A percentile compares a stretch with the other conserved stretches of the same genome.
phyloP scores from a whole-genome alignment of 2,329 filamentous ascomycete species.

The Cercospora sesami region DNA sequence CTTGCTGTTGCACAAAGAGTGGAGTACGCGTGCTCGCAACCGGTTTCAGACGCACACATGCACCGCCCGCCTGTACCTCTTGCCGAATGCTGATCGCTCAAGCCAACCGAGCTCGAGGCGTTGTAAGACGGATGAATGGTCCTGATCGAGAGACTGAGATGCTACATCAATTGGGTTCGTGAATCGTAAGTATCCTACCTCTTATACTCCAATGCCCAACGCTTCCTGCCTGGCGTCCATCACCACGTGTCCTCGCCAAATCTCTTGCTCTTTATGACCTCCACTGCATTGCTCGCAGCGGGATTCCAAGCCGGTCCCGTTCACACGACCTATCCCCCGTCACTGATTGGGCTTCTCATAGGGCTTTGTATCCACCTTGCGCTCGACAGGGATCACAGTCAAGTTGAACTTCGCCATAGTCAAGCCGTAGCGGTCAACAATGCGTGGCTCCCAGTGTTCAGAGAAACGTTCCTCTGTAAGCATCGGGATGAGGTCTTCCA shows the following conservation, averaged over 20 bases:
- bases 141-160: background rate
- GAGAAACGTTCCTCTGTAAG: conserved; percentile 45
- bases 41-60: conserved; percentile 6
- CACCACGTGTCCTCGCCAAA: background rate
- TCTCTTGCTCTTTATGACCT: background rate
- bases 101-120: background rate
- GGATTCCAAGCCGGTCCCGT: background rate
- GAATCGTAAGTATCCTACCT: background rate
- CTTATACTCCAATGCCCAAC: background rate
- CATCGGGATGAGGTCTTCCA: conserved; percentile 44
- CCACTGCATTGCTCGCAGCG: background rate
- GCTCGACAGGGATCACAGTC: conserved; percentile 44
- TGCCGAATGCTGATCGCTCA: background rate
- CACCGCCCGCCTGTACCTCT: background rate
- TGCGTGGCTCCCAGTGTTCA: conserved; percentile 45
- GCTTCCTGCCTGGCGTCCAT: background rate
- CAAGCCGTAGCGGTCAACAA: conserved; percentile 42
- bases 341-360: conserved; percentile 21
- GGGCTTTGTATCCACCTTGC: conserved; percentile 39
- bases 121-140: background rate
- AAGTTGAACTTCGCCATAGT: conserved; percentile 48
- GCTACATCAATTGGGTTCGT: conserved; percentile 1
- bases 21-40: conserved; percentile 14
- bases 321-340: background rate
- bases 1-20: conserved; percentile 13